These are phyloP conservation scores for Penicillium sp. DNA, from an alignment of 2,329 filamentous ascomycete species.

Conservation along the genomic window DNA sequence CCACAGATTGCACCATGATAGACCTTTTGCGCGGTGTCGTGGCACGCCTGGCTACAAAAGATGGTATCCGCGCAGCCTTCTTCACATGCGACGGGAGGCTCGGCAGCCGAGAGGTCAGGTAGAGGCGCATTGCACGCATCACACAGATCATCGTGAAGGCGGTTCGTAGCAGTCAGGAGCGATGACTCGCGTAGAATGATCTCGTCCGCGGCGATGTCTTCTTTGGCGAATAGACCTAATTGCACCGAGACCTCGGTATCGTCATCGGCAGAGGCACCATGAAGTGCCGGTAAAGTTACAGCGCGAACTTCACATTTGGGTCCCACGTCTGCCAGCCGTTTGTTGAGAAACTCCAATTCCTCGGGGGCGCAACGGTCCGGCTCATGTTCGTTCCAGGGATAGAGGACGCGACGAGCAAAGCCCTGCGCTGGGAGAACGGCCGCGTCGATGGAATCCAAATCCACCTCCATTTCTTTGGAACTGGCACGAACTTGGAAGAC, in stretches of 20 bases:
- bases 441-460: conserved; percentile 27
- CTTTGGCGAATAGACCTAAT: conserved; percentile 84
- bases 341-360: conserved; percentile 68
- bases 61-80: conserved; percentile 57
- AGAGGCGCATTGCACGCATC: conserved; percentile 82
- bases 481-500: conserved; percentile 20
- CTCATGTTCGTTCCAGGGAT: conserved; percentile 64
- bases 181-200: conserved; percentile 79
- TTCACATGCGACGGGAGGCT: conserved; percentile 49
- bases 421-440: conserved; percentile 39
- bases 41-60: conserved; percentile 61
- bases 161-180: conserved; percentile 83
- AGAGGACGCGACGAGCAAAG: conserved; percentile 54
- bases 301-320: conserved; percentile 79
- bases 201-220: conserved; percentile 75
- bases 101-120: conserved; percentile 53
- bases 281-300: conserved; percentile 71
- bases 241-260: conserved; percentile 59
- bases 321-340: conserved; percentile 65
- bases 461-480: conserved; percentile 6
- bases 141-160: conserved; percentile 81
- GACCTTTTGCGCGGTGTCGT: conserved; percentile 53
- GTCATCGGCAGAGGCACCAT: conserved; percentile 32
- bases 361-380: conserved; percentile 57
- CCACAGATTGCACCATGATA: conserved; percentile 64